These are phyloP conservation scores for Hygrophoropsis aurantiaca DNA, from an alignment of 768 basidiomycete genomes.

Conservation along the genomic window DNA sequence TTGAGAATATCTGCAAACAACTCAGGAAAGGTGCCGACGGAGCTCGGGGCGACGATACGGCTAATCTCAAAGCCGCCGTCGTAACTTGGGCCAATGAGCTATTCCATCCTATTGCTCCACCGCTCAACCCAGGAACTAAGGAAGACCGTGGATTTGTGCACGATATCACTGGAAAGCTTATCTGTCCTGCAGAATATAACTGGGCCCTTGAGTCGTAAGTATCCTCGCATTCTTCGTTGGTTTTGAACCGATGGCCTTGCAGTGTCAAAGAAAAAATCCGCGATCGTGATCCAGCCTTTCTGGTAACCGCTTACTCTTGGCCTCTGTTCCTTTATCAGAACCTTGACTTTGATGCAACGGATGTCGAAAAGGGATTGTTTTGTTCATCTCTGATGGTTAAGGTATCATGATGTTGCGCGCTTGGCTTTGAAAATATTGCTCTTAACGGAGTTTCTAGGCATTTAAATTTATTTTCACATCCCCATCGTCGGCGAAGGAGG, in stretches of 20 bases:
- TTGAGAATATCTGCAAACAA: no score
- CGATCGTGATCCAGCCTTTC: background rate
- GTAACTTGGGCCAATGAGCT: conserved; percentile 2
- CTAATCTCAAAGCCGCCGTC: conserved; percentile 2
- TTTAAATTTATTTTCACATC: conserved; percentile 13
- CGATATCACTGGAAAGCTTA: background rate
- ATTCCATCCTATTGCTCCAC: background rate
- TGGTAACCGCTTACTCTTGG: conserved; percentile 8
- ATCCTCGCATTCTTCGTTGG: no score
- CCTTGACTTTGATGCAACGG: background rate
- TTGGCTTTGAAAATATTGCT: no score
- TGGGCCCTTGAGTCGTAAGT: background rate
- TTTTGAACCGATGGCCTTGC: no score
- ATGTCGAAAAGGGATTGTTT: conserved; percentile 1
- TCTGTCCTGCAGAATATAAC: background rate
- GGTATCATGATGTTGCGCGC: no score
- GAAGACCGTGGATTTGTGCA: background rate
- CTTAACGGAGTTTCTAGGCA: no score
- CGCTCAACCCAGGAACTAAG: background rate
- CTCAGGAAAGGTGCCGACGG: conserved; percentile 6
- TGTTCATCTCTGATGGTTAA: conserved; percentile 1
- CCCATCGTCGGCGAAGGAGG: conserved; percentile 11
- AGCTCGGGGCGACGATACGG: conserved; percentile 8
- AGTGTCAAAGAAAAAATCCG: conserved; percentile 1
- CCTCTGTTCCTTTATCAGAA: conserved; percentile 5